Conservation (phyloP, 2,329 filamentous ascomycete genomes). For the Leptodontidium sp. region DNA sequence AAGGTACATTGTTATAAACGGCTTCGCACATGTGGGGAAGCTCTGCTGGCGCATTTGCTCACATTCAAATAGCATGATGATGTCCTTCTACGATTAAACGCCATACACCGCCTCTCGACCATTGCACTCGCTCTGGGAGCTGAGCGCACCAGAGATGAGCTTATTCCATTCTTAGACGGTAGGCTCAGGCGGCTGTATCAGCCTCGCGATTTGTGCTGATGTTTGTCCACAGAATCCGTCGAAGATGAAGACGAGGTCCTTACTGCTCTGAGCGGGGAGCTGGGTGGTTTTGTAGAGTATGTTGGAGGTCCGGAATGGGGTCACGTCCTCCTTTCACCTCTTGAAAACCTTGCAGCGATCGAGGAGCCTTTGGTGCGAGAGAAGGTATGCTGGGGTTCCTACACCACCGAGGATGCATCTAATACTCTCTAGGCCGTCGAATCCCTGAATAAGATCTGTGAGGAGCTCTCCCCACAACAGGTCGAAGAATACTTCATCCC, state of each 20-base stretch:
- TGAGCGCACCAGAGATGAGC: constrained; percentile 96
- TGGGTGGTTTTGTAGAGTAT: constrained; percentile 96
- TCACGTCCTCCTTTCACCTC: constrained; percentile 93
- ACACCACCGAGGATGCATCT: constrained; percentile 23
- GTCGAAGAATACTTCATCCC: constrained; percentile 98
- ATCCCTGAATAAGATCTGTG: constrained; percentile 99
- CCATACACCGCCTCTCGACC: constrained; percentile 96
- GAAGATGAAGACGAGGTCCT: constrained; percentile 99
- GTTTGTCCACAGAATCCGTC: constrained; percentile 78
- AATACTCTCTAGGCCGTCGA: constrained; percentile 79
- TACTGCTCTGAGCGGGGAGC: constrained; percentile 94
- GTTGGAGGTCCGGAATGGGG: constrained; percentile 93
- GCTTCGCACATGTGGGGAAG: constrained; percentile 13
- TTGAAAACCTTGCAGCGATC: constrained; percentile 98
- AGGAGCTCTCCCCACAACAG: constrained; percentile 87
- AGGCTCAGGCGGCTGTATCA: constrained; percentile 37
- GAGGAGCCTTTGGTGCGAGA: constrained; percentile 97
- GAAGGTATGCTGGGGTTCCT: constrained; percentile 70
- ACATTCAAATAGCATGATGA: constrained; percentile 82
- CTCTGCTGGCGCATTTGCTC: constrained; percentile 29
- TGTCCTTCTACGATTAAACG: constrained; percentile 96
- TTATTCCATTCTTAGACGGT: constrained; percentile 99
- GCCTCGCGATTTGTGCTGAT: constrained; percentile 44
- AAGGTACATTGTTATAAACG: constrained; percentile 69
- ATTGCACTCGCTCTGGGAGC: constrained; percentile 96